A percentile compares a stretch with the other conserved stretches of the same genome.
Conservation (phyloP, 805 yeast genomes). For the Wickerhamomyces rabaulensis region DNA sequence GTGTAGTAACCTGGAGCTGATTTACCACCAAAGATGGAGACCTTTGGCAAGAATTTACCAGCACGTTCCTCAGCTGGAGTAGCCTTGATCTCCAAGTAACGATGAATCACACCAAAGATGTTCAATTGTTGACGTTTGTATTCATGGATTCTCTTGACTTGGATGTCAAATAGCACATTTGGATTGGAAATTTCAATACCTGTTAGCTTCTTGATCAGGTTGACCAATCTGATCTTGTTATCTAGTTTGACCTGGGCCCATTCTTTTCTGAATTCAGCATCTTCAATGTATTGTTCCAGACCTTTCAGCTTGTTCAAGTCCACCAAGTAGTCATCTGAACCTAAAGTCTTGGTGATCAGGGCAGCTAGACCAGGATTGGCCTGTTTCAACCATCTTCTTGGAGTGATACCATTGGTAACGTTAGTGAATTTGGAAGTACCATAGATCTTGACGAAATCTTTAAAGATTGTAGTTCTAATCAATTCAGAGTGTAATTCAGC, state of each 20-base stretch:
- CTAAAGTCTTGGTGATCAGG: slow-evolving; percentile 68
- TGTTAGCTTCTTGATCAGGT: slow-evolving; percentile 59
- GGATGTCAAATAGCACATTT: slow-evolving; percentile 78
- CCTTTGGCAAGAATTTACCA: slow-evolving; percentile 61
- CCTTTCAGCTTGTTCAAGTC: slow-evolving; percentile 63
- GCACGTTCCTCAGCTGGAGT: slow-evolving; percentile 58
- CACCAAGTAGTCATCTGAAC: slow-evolving; percentile 64
- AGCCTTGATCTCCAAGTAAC: slow-evolving; percentile 73
- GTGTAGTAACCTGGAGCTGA: slow-evolving; percentile 97
- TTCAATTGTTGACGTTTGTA: slow-evolving; percentile 93
- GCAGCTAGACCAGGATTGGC: slow-evolving; percentile 79
- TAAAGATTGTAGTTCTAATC: slow-evolving; percentile 82
- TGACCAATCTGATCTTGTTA: slow-evolving; percentile 66
- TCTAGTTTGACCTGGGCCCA: slow-evolving; percentile 70
- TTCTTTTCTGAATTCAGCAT: slow-evolving; percentile 54
- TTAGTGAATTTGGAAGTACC: slow-evolving; percentile 83
- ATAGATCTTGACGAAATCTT: slow-evolving; percentile 79
- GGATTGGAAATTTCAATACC: slow-evolving; percentile 55
- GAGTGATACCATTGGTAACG: slow-evolving; percentile 93
- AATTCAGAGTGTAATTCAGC: slow-evolving; percentile 93
- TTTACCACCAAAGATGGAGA: slow-evolving; percentile 86
- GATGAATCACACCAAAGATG: slow-evolving; percentile 80
- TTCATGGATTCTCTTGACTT: slow-evolving; percentile 93
- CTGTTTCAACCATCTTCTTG: slow-evolving; percentile 93
- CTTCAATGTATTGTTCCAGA: slow-evolving; percentile 62